Base-by-base conservation (phyloP, 768 basidiomycete species). In the Podaxis sp. region DNA sequence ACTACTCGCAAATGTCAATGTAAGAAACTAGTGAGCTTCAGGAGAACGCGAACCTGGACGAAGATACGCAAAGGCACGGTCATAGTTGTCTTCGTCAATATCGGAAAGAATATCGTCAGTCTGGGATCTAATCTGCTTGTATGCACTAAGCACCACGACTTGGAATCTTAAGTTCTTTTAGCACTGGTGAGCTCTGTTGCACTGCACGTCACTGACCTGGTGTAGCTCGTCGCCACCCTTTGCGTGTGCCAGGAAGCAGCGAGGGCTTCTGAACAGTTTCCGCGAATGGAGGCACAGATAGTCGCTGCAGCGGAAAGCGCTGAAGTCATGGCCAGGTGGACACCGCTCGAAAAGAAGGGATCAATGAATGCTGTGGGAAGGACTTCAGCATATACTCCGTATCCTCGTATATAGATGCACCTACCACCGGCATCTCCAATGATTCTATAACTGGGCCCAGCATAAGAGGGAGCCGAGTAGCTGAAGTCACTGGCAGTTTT, bases 91-190 rank as follows among this genome's bases (percentile, higher is more conserved):
- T 66, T 88, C 86, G 60, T 85, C 78, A 27, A 89, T 78, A 62
- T 89, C 87, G 1, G 77, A 81, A 37, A 89, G 75, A 28, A 88
- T 77, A 62, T 81, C 78, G 9, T 71, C 73, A 38, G 74, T 75
- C 66, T 88, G 86, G 3, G 85, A 78, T 18, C 83, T 82, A 56
- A 89, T 87, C 65, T 88, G 87, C 70, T 87, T 88, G 70, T 88
- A 88, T 63, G 86, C 86, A 63, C 86, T 87, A n/a, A 88, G 73
- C 25, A 87, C 86, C 21, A 88, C 86, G 11, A 89, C 78, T 65
- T 87, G 82, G 65, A 88, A 88, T 65, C 85, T 87, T 57, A 18
- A 40, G 11, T 57, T 36, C 47, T 44, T 46, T 65, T 46, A 57
- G 51, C n/a, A 46, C 13, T n/a, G 48, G 59, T 55, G 32, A 18